Percentiles rank a stretch among this genome's conserved stretches.
Conservation (phyloP, 140 eudicot genomes). For the Bidens hawaiensis region DNA sequence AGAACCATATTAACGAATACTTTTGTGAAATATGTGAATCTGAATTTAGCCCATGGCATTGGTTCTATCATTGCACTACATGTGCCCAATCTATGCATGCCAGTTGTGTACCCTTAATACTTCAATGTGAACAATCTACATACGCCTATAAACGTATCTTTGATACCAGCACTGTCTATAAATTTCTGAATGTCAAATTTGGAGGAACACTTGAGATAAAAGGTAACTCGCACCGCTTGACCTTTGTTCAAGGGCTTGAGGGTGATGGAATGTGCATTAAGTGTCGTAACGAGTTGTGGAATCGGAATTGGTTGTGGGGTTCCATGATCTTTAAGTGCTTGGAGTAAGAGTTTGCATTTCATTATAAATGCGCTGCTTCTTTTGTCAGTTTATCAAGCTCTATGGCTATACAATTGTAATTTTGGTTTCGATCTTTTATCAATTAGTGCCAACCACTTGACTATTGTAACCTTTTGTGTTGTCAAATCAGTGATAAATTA, state of each 20-base stretch:
- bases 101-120: too few relatives aligned
- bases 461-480: too few relatives aligned
- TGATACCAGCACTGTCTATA: not conserved
- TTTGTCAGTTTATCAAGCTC: too few relatives aligned
- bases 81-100: too few relatives aligned
- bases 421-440: too few relatives aligned
- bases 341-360: conserved; percentile 4
- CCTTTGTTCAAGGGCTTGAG: not conserved
- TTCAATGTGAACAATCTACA: not conserved
- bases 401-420: too few relatives aligned
- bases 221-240: not conserved
- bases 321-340: conserved; percentile 3
- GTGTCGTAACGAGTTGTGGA: not conserved
- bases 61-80: too few relatives aligned
- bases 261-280: not conserved
- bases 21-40: too few relatives aligned
- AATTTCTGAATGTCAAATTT: conserved; percentile 3
- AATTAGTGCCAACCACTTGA: too few relatives aligned
- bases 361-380: not conserved
- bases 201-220: conserved; percentile 6
- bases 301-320: not conserved
- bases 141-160: fast-evolving
- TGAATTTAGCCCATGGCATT: too few relatives aligned
- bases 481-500: too few relatives aligned
- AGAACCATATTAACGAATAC: not conserved